Evolutionary conservation across 306 rosid species (phyloP).

Genomic region (Crotalaria pallida): DNA sequence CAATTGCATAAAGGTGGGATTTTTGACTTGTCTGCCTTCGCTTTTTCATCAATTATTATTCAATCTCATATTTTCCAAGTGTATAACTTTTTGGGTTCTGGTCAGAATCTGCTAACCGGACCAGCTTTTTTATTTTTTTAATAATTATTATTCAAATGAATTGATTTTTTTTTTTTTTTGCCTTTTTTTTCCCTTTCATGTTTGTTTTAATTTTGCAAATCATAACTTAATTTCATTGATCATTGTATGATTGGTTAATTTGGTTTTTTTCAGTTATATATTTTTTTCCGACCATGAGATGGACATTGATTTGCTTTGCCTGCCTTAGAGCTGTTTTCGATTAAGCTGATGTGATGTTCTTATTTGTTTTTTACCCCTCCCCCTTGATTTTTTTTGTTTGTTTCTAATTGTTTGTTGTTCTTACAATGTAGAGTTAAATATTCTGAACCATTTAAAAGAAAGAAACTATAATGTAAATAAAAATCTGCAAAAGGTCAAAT

Average conservation of each 20-base stretch:
- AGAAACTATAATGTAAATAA: neutral
- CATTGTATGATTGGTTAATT: conserved; percentile 35
- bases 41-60: conserved; percentile 25
- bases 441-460: conserved; percentile 20
- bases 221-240: conserved; percentile 25
- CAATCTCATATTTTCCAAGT: conserved; percentile 6
- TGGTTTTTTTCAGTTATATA: conserved; percentile 36
- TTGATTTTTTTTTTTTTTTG: neutral
- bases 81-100: neutral
- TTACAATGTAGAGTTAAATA: conserved; percentile 30
- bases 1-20: conserved; percentile 3
- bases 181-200: neutral
- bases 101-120: neutral
- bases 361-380: conserved; percentile 41
- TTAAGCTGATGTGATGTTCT: conserved; percentile 63
- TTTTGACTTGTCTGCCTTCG: conserved; percentile 22
- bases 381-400: conserved; percentile 35
- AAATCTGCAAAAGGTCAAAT: conserved; percentile 19
- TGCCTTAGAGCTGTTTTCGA: conserved; percentile 31
- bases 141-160: neutral
- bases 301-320: conserved; percentile 36
- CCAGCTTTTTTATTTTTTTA: conserved; percentile 6
- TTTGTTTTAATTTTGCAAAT: neutral
- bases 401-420: conserved; percentile 37
- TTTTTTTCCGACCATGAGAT: conserved; percentile 33